Percentiles rank a stretch among this genome's conserved stretches.
Evolutionary conservation across 352 stramenopile genomes (phyloP).

Genomic region (Phytophthora constricta): DNA sequence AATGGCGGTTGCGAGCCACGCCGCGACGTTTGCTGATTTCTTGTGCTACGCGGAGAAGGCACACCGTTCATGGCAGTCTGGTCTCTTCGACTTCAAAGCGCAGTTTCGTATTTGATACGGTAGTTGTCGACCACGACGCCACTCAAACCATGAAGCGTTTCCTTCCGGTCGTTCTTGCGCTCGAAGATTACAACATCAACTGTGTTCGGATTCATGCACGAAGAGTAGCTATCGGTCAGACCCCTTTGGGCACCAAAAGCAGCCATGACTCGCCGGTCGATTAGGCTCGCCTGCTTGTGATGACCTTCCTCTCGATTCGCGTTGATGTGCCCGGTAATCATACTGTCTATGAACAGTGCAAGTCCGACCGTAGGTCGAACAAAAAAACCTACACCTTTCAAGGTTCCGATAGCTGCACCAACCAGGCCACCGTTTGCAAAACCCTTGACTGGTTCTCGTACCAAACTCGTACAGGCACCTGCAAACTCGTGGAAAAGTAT

Average conservation of each 20-base stretch:
- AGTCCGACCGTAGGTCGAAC: constrained; percentile 39
- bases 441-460: constrained; percentile 33
- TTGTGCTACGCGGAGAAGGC: no score
- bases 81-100: not conserved
- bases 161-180: constrained; percentile 18
- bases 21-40: not conserved
- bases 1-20: not conserved
- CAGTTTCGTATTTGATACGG: constrained; percentile 15
- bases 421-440: constrained; percentile 16
- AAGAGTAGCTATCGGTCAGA: constrained; percentile 18
- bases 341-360: constrained; percentile 36
- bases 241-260: constrained; percentile 23
- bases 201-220: constrained; percentile 5
- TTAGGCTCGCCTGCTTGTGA: constrained; percentile 24
- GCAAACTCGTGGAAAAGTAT: constrained; percentile 44
- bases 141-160: constrained; percentile 17
- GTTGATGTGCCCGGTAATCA: constrained; percentile 47
- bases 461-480: constrained; percentile 40
- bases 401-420: constrained; percentile 14
- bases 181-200: constrained; percentile 24
- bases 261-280: constrained; percentile 26
- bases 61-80: no score
- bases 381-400: constrained; percentile 36
- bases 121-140: not conserved
- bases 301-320: constrained; percentile 37